These are phyloP conservation scores for Coemansia sp. DNA, from an alignment of 192 early-diverging fungal species.

Conservation along the genomic window DNA sequence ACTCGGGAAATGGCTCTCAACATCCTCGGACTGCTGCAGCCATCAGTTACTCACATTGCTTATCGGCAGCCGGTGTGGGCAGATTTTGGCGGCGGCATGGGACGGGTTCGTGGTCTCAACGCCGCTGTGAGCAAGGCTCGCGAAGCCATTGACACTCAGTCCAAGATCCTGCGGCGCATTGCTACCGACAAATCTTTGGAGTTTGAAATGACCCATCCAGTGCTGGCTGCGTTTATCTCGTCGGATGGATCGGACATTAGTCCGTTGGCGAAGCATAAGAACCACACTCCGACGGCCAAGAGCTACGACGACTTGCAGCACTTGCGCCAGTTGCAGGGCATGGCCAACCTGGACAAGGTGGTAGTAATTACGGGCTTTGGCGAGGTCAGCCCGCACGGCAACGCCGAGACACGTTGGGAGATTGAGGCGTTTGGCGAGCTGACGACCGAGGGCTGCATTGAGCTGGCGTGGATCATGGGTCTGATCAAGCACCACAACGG, in stretches of 20 bases:
- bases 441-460: slow-evolving; percentile 68
- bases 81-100: slow-evolving; percentile 83
- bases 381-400: slow-evolving; percentile 90
- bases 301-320: slow-evolving; percentile 66
- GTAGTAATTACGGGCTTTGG: slow-evolving; percentile 89
- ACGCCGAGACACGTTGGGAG: slow-evolving; percentile 92
- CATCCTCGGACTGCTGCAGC: slow-evolving; percentile 85
- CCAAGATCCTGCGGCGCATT: not conserved
- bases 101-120: slow-evolving; percentile 57
- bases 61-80: slow-evolving; percentile 81
- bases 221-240: not conserved
- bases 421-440: slow-evolving; percentile 79
- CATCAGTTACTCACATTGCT: slow-evolving; percentile 68
- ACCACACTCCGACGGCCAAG: slow-evolving; percentile 76
- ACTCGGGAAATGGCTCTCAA: slow-evolving; percentile 92
- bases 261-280: slow-evolving; percentile 87
- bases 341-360: slow-evolving; percentile 62
- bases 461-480: slow-evolving; percentile 39
- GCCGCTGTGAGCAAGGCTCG: not conserved
- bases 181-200: slow-evolving; percentile 1
- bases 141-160: not conserved
- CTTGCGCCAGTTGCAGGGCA: slow-evolving; percentile 57
- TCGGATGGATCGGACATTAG: slow-evolving; percentile 10
- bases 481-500: slow-evolving; percentile 36
- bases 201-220: not conserved